Percentiles rank a stretch among this genome's conserved stretches.
These are phyloP conservation scores for Cyberlindnera maclurae DNA, from an alignment of 805 yeast species.

Conservation along the genomic window DNA sequence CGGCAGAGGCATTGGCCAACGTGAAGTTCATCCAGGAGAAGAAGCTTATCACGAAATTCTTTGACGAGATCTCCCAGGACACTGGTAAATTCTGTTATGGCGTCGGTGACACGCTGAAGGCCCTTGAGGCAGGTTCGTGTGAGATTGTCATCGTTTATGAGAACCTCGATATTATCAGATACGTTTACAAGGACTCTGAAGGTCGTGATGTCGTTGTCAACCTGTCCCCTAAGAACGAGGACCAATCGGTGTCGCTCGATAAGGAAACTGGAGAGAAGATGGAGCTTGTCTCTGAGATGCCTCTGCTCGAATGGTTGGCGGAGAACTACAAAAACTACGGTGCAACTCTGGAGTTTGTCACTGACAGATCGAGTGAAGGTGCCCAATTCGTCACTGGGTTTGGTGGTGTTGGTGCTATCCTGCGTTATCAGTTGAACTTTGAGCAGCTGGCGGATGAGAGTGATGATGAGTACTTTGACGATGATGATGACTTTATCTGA, in stretches of 20 bases:
- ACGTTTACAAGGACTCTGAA: constrained; percentile 76
- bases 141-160: constrained; percentile 91
- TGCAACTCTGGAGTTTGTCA: constrained; percentile 92
- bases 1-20: constrained; percentile 94
- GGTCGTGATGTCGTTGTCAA: constrained; percentile 70
- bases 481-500: constrained; percentile 29
- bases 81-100: constrained; percentile 97
- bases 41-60: constrained; percentile 85
- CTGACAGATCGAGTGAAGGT: constrained; percentile 96
- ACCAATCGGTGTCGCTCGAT: constrained; percentile 71
- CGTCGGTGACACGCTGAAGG: constrained; percentile 93
- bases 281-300: constrained; percentile 80
- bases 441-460: constrained; percentile 92
- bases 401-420: constrained; percentile 97
- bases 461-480: constrained; percentile 81
- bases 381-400: constrained; percentile 97
- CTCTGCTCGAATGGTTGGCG: constrained; percentile 94
- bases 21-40: constrained; percentile 98
- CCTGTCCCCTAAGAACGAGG: constrained; percentile 65
- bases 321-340: constrained; percentile 93
- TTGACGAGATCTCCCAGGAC: constrained; percentile 96
- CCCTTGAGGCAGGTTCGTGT: constrained; percentile 92
- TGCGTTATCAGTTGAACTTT: constrained; percentile 95
- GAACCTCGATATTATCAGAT: constrained; percentile 79
- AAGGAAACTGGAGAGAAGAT: constrained; percentile 84